Evolutionary conservation across 257 asterid genomes (phyloP).

Genomic region (Solanum pennellii): DNA sequence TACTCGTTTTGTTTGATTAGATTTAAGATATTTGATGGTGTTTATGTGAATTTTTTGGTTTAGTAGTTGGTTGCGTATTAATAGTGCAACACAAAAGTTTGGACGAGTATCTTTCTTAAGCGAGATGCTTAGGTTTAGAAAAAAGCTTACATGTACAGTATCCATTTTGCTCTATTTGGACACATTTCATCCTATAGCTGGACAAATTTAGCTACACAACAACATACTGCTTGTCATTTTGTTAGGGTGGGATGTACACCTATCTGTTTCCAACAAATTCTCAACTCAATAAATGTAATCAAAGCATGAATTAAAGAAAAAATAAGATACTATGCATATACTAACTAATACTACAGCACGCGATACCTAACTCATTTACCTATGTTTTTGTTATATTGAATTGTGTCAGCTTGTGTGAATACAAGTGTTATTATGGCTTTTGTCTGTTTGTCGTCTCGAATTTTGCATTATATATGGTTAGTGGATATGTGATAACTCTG

Average conservation of each 20-base stretch:
- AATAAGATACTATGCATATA: neutral
- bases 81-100: neutral
- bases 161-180: neutral
- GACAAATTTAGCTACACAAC: neutral
- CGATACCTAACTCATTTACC: neutral
- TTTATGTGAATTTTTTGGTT: neutral
- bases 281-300: neutral
- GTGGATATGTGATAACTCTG: neutral
- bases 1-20: neutral
- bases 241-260: neutral
- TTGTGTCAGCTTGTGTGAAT: neutral
- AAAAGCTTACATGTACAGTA: neutral
- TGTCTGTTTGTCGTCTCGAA: no score
- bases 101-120: neutral
- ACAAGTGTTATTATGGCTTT: neutral
- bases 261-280: neutral
- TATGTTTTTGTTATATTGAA: neutral
- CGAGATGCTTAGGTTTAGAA: neutral
- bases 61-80: neutral
- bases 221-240: neutral
- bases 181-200: neutral
- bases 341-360: neutral
- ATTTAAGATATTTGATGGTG: neutral
- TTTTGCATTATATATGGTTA: neutral
- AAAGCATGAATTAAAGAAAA: neutral